phyloP scores from a whole-genome alignment of 2,329 filamentous ascomycete species.

The Rutstroemia sp. region DNA sequence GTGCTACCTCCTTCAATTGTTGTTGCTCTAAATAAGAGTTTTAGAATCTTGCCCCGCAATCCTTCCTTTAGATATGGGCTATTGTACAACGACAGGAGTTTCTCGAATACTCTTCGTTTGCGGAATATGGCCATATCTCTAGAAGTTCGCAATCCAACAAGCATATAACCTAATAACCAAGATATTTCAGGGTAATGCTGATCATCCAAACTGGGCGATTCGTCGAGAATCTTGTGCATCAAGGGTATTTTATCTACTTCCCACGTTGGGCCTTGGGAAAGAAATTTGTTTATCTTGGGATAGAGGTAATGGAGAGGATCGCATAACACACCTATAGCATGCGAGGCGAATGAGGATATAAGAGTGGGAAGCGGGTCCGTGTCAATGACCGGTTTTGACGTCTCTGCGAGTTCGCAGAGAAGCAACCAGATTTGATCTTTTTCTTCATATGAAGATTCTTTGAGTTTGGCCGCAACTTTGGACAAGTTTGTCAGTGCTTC shows the following conservation, averaged over 20 bases:
- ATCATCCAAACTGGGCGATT: constrained; percentile 65
- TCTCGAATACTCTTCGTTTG: constrained; percentile 63
- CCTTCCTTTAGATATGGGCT: constrained; percentile 53
- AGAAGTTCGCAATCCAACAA: constrained; percentile 56
- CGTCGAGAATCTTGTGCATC: constrained; percentile 53
- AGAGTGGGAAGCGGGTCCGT: constrained; percentile 60
- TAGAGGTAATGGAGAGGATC: constrained; percentile 80
- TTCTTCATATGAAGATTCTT: constrained; percentile 66
- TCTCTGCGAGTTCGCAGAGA: constrained; percentile 73
- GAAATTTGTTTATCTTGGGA: constrained; percentile 76
- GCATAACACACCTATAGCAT: constrained; percentile 60
- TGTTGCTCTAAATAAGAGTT: constrained; percentile 60
- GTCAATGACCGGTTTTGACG: constrained; percentile 49
- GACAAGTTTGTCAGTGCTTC: constrained; percentile 67
- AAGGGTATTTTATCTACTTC: constrained; percentile 64
- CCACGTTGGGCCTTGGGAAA: constrained; percentile 75
- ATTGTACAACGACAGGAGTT: constrained; percentile 60
- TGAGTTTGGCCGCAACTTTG: constrained; percentile 55
- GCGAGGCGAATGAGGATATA: constrained; percentile 67
- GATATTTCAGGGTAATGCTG: constrained; percentile 63
- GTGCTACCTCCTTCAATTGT: constrained; percentile 66
- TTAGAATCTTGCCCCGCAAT: constrained; percentile 49
- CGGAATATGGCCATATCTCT: constrained; percentile 55
- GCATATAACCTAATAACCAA: constrained; percentile 67
- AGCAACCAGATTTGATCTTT: constrained; percentile 74